Base-by-base conservation (phyloP, 495 filamentous ascomycete genomes). In the Rostrohypoxylon terebratum region DNA sequence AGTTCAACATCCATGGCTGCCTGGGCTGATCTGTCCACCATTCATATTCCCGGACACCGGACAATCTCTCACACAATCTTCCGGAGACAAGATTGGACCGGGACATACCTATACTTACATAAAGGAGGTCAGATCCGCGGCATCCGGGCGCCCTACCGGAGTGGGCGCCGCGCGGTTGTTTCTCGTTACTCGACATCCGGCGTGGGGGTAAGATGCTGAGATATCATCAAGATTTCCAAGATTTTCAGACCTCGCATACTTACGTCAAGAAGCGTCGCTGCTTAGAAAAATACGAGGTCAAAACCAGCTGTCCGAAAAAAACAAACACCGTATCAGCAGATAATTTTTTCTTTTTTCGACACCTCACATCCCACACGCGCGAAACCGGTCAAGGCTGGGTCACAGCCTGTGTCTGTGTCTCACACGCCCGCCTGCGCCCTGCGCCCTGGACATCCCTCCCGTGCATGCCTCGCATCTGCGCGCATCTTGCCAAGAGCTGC, bases 101-200 rank as follows among this genome's bases (percentile, higher is more conserved):
- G 51, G 36, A 20, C 16, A 31, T 45, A 45, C n/a, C n/a, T n/a
- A n/a, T n/a, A n/a, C n/a, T n/a, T n/a, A n/a, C 42, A 45, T 45
- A 9, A 36, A 4, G 51, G n/a, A n/a, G 51, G 3, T 6, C 4
- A 36, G 25, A 44, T 62, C 59, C 59, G 59, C 33, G 33, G 25
- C 7, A 34, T 48, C 59, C 38, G 59, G 59, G 33, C 42, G 23
- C 13, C 23, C 25, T 45, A 34, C 25, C 59, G 42, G 59, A 34
- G 44, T 14, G 6, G n/a, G n/a, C 14, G 18, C 40, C 40, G 40
- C 21, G 34, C 21, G 21, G 42, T 45, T 45, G 42, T 45, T 4
- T 20, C 7, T 36, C 18, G 25, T 62, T 34, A 38, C 42, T 62
- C 59, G 6, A 36, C 59, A 36, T 62, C 20, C 25, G 16, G 21